Conservation (phyloP, 768 basidiomycete genomes). For the Suillus occidentalis region DNA sequence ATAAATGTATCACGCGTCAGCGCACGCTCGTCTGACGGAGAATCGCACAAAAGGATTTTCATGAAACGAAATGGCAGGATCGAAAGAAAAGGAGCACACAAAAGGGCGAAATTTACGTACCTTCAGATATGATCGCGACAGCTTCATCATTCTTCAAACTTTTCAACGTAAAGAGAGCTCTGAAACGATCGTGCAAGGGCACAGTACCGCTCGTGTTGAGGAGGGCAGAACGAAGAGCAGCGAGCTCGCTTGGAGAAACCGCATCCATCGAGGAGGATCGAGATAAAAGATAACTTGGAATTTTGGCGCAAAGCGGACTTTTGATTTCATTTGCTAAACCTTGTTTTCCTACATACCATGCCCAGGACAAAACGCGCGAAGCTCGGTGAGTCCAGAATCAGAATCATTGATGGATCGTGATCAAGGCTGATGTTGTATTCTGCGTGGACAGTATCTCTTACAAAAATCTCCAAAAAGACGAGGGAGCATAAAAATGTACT, state of each 20-base stretch:
- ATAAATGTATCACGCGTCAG: slow-evolving; percentile 4
- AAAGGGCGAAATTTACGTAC: slow-evolving; percentile 37
- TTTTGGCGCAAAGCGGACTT: slow-evolving; percentile 48
- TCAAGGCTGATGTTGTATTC: slow-evolving; percentile 15
- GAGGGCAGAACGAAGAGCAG: slow-evolving; percentile 68
- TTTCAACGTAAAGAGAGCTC: slow-evolving; percentile 92
- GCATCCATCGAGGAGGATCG: slow-evolving; percentile 28
- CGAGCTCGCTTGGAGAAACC: slow-evolving; percentile 54
- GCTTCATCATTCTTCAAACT: slow-evolving; percentile 77
- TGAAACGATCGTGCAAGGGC: slow-evolving; percentile 83
- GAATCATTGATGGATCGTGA: slow-evolving; percentile 3
- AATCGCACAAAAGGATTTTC: neutral
- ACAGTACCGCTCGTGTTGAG: slow-evolving; percentile 74
- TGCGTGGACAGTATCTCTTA: slow-evolving; percentile 71
- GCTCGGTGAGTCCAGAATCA: slow-evolving; percentile 58
- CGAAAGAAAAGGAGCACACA: slow-evolving; percentile 9
- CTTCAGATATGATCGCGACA: slow-evolving; percentile 82
- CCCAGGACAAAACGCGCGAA: slow-evolving; percentile 89
- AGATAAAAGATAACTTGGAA: slow-evolving; percentile 35
- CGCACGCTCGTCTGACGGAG: neutral
- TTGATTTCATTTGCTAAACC: slow-evolving; percentile 30
- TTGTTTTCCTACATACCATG: slow-evolving; percentile 45
- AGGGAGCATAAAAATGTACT: slow-evolving; percentile 85
- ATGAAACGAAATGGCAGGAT: neutral
- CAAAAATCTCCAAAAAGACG: slow-evolving; percentile 93